Evolutionary conservation across 176 grass and related monocot genomes (phyloP).

Genomic region (Zoysia japonica): DNA sequence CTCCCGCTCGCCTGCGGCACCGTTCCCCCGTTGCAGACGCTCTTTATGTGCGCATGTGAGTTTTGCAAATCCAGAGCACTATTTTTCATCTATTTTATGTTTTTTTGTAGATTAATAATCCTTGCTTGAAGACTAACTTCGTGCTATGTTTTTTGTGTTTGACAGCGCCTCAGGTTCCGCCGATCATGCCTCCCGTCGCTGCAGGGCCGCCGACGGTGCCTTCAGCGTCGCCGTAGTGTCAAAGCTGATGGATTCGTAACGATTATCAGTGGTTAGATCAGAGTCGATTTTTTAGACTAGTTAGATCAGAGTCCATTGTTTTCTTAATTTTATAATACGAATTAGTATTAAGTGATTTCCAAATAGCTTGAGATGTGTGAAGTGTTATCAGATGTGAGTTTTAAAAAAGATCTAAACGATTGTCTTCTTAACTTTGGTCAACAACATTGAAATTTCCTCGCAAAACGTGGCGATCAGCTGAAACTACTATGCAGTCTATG

Average conservation of each 20-base stretch:
- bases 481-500: too few relatives aligned
- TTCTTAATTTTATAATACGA: too few relatives aligned
- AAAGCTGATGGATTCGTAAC: neutral
- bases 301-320: too few relatives aligned
- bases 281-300: neutral
- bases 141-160: neutral
- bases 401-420: too few relatives aligned
- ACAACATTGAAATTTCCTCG: too few relatives aligned
- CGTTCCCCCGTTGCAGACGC: neutral
- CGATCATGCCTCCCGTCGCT: slow-evolving; percentile 6
- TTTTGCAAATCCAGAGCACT: neutral
- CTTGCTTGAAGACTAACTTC: neutral
- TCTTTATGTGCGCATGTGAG: slow-evolving; percentile 27
- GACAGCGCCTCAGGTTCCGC: slow-evolving; percentile 30
- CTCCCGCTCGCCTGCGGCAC: slow-evolving; percentile 26
- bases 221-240: neutral
- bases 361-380: too few relatives aligned
- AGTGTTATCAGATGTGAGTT: too few relatives aligned
- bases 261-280: neutral
- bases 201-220: neutral
- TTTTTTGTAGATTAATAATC: neutral
- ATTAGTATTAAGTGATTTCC: too few relatives aligned
- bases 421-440: too few relatives aligned
- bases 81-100: neutral
- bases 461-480: too few relatives aligned